Evolutionary conservation across 1,284 basidiomycete genomes (phyloP), one percentile per base, ranked within the genome.

Genomic region (Marasmius oreades): DNA sequence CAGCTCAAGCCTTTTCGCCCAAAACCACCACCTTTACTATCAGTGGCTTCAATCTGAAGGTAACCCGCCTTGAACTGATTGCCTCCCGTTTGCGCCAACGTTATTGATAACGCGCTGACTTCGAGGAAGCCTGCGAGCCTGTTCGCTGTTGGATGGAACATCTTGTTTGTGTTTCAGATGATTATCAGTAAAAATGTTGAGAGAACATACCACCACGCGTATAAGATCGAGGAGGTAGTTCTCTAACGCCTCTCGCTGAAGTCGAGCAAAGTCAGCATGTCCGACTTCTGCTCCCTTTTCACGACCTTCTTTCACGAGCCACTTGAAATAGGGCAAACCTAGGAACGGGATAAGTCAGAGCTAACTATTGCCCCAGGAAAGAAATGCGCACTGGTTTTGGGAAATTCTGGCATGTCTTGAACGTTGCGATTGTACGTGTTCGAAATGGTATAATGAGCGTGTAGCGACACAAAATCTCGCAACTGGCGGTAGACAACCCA

Each of bases 401-500:
- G 96, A 73, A 99, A 99, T 62, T 96, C 90, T 0, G 97, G 96
- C 56, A 98, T 78, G 23, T 88, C 84, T 44, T 93, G 87, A 39
- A 85, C 79, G 58, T 81, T 85, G 37, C 74, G 84, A 62, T 80
- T 84, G 64, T 82, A 91, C 26, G 90, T 82, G 64, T 94, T 95
- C 3, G 94, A 90, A 34, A 97, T 79, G 7, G 90, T 80, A 69
- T 98, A 98, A 69, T 98, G 95, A 0, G 90, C 83, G 68, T 99
- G 96, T 18, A 99, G 73, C 31, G 88, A 90, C 53, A 98, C 64
- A 67, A 99, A 98, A 70, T 99, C 96, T 59, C 93, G 85, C 52
- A 98, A 78, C 71, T 96, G 91, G 54, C 96, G 87, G 72, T 99
- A 98, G 46, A 99, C 85, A 31, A 98, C 94, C 96, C 97, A 99